Conservation (phyloP, 768 basidiomycete genomes). For the Phaffia australis region DNA sequence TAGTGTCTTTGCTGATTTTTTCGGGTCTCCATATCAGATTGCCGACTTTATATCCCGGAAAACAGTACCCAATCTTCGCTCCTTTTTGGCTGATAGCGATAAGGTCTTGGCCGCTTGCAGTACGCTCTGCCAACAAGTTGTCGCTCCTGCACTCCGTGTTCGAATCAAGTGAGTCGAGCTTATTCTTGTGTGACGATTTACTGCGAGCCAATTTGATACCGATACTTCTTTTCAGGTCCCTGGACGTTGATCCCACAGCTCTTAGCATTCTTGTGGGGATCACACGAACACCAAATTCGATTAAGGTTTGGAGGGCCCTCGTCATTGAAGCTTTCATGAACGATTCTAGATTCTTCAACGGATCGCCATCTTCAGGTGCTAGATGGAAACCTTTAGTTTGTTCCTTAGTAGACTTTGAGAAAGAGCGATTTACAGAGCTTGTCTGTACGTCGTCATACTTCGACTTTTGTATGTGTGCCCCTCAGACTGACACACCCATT, state of each 20-base stretch:
- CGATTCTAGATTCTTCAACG: slow-evolving; percentile 80
- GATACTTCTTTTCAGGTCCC: slow-evolving; percentile 46
- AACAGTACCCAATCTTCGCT: slow-evolving; percentile 63
- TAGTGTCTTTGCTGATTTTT: background rate
- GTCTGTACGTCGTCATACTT: slow-evolving; percentile 48
- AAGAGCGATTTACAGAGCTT: slow-evolving; percentile 70
- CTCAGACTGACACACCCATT: background rate
- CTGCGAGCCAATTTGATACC: slow-evolving; percentile 14
- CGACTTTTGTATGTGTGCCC: background rate
- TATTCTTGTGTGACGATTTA: background rate
- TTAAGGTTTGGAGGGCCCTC: slow-evolving; percentile 74
- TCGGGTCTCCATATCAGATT: slow-evolving; percentile 45
- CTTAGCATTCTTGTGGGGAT: slow-evolving; percentile 65
- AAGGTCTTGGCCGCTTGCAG: slow-evolving; percentile 65
- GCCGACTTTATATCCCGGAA: slow-evolving; percentile 56
- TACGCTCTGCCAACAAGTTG: slow-evolving; percentile 72
- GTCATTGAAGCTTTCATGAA: slow-evolving; percentile 63
- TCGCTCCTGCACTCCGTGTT: slow-evolving; percentile 64
- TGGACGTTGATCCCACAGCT: slow-evolving; percentile 62
- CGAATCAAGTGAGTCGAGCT: slow-evolving; percentile 46
- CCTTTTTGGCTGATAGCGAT: slow-evolving; percentile 73
- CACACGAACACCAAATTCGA: slow-evolving; percentile 59
- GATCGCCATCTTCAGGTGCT: slow-evolving; percentile 46
- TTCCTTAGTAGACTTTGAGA: slow-evolving; percentile 72
- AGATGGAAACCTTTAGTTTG: slow-evolving; percentile 71